phyloP scores from a whole-genome alignment of 306 rosid genomes.

The Ammopiptanthus mongolicus region DNA sequence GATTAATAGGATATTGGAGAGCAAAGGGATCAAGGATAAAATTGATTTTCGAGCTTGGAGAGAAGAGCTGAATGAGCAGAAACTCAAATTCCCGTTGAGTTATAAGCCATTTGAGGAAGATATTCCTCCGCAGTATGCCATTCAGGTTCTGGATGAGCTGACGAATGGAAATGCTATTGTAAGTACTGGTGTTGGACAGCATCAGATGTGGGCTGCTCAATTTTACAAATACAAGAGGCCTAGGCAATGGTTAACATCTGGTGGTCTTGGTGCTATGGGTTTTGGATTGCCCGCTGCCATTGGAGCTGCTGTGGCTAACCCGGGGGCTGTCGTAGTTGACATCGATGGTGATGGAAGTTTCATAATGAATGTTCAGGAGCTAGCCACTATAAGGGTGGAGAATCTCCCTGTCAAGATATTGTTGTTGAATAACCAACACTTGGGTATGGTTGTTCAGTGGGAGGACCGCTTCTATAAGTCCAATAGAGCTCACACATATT shows the following conservation, averaged over 20 bases:
- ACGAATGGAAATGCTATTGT: slow-evolving; percentile 72
- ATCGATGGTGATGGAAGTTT: slow-evolving; percentile 94
- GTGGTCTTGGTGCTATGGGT: slow-evolving; percentile 94
- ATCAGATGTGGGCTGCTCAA: slow-evolving; percentile 93
- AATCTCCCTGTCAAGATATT: slow-evolving; percentile 78
- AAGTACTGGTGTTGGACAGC: slow-evolving; percentile 90
- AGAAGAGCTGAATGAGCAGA: slow-evolving; percentile 69
- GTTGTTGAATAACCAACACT: slow-evolving; percentile 79
- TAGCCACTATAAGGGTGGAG: slow-evolving; percentile 72
- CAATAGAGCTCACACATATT: slow-evolving; percentile 74
- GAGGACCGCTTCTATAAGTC: slow-evolving; percentile 90
- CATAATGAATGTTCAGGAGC: slow-evolving; percentile 80
- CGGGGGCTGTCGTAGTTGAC: slow-evolving; percentile 53
- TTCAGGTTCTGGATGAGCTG: slow-evolving; percentile 81
- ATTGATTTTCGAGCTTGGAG: slow-evolving; percentile 70
- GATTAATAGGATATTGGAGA: slow-evolving; percentile 49
- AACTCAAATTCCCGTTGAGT: slow-evolving; percentile 50
- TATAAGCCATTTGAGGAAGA: slow-evolving; percentile 69
- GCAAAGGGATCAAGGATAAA: slow-evolving; percentile 12
- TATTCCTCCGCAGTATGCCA: slow-evolving; percentile 84
- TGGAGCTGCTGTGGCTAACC: slow-evolving; percentile 82
- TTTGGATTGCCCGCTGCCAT: slow-evolving; percentile 90
- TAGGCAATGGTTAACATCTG: slow-evolving; percentile 73
- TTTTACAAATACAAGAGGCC: slow-evolving; percentile 66
- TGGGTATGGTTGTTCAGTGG: slow-evolving; percentile 96